A percentile compares a stretch with the other conserved stretches of the same genome.
Evolutionary conservation across 192 early-diverging fungal genomes (phyloP).

Genomic region (Cetraspora pellucida): DNA sequence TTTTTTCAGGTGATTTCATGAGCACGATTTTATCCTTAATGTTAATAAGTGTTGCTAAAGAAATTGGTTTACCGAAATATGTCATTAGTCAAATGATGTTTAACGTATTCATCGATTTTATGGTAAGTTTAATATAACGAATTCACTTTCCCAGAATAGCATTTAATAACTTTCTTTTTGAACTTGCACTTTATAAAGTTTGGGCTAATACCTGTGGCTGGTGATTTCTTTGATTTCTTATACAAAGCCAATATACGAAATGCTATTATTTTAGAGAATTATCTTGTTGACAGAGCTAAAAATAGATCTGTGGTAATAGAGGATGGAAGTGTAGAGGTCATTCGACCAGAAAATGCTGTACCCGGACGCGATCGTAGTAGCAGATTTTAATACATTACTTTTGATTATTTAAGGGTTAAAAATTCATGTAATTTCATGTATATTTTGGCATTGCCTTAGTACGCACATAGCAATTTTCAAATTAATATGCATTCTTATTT

Average conservation of each 20-base stretch:
- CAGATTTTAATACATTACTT: not conserved
- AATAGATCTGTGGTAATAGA: constrained; percentile 13
- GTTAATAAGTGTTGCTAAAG: constrained; percentile 43
- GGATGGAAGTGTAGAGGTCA: constrained; percentile 13
- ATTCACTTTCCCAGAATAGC: not conserved
- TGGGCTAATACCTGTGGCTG: constrained; percentile 53
- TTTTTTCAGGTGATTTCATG: constrained; percentile 38
- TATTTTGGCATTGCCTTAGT: no score
- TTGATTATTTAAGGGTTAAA: no score
- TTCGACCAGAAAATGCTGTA: not conserved
- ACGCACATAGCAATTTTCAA: no score
- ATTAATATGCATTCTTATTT: no score
- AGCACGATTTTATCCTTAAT: constrained; percentile 44
- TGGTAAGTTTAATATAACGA: constrained; percentile 38
- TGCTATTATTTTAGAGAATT: constrained; percentile 53
- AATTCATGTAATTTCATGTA: no score
- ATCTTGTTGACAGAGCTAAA: constrained; percentile 41
- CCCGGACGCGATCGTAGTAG: not conserved
- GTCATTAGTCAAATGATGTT: constrained; percentile 47
- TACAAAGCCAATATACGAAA: constrained; percentile 57
- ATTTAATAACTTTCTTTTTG: not conserved
- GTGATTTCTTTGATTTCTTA: constrained; percentile 54
- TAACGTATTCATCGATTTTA: constrained; percentile 56
- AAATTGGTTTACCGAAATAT: constrained; percentile 44
- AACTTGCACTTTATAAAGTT: constrained; percentile 34